Evolutionary conservation across 306 rosid genomes (phyloP).

Genomic region (Vachellia pachyceras): DNA sequence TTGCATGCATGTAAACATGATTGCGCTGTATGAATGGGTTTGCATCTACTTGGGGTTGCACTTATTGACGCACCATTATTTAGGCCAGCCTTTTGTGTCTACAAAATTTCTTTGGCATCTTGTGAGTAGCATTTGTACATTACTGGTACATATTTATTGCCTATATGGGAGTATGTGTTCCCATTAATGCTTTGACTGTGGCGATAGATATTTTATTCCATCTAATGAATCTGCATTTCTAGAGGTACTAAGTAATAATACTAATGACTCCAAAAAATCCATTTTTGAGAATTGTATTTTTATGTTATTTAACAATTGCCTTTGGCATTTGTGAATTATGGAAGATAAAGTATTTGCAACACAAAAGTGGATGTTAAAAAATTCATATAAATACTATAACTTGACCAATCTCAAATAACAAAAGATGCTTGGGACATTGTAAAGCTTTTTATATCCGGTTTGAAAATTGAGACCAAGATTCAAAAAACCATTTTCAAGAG

Average conservation of each 20-base stretch:
- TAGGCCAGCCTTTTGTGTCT: not conserved
- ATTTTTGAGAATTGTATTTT: not conserved
- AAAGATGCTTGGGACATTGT: conserved; percentile 9
- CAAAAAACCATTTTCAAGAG: not conserved
- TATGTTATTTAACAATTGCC: not conserved
- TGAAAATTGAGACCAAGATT: not conserved
- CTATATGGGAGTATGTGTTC: conserved; percentile 17
- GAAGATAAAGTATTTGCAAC: not conserved
- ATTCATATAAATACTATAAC: not conserved
- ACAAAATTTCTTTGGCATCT: not conserved
- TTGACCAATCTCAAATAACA: not conserved
- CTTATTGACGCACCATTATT: conserved; percentile 4
- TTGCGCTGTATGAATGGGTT: not conserved
- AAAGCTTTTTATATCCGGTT: not conserved
- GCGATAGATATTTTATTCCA: not conserved
- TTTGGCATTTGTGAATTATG: not conserved
- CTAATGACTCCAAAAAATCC: not conserved
- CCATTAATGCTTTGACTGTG: conserved; percentile 6
- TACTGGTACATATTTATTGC: not conserved
- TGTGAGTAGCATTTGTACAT: not conserved
- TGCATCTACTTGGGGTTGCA: conserved; percentile 9
- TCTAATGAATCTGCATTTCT: conserved; percentile 9
- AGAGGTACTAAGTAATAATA: not conserved
- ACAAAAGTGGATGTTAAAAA: not conserved
- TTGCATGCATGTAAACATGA: not conserved